Conservation (phyloP, 768 basidiomycete genomes). For the Scleroderma bovista region DNA sequence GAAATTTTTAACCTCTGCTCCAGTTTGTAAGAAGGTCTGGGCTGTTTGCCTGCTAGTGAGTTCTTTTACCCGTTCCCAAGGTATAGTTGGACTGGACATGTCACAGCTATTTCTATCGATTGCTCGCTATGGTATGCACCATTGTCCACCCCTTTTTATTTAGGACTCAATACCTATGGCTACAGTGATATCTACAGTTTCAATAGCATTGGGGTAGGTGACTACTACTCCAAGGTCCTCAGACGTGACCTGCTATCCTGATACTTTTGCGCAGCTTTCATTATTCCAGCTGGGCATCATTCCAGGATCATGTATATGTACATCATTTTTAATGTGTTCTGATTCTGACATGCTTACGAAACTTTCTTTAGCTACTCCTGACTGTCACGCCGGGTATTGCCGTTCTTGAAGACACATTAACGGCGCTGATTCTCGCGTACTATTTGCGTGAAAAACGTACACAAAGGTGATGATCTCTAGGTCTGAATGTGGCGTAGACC, state of each 20-base stretch:
- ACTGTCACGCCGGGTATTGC: background rate
- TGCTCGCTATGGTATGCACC: background rate
- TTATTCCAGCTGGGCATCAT: background rate
- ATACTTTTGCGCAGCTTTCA: background rate
- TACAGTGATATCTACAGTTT: background rate
- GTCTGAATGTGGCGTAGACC: background rate
- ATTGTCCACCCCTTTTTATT: background rate
- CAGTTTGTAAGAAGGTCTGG: background rate
- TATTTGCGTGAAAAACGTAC: background rate
- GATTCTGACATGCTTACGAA: background rate
- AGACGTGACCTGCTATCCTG: too few species aligned
- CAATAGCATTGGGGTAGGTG: background rate
- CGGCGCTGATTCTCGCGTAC: background rate
- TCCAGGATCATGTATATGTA: constrained; percentile 1
- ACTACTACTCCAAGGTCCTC: background rate
- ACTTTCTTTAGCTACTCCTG: background rate
- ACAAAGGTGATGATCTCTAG: background rate
- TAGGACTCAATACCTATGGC: background rate
- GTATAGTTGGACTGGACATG: background rate
- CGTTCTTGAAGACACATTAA: background rate
- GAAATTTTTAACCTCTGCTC: background rate
- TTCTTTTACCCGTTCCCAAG: background rate
- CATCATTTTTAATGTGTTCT: background rate
- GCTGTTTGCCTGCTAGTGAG: background rate
- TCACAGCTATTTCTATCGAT: background rate